Evolutionary conservation across 2,329 filamentous ascomycete genomes (phyloP), one percentile per base, ranked within the genome.

Genomic region (Aspergillus clavatus): DNA sequence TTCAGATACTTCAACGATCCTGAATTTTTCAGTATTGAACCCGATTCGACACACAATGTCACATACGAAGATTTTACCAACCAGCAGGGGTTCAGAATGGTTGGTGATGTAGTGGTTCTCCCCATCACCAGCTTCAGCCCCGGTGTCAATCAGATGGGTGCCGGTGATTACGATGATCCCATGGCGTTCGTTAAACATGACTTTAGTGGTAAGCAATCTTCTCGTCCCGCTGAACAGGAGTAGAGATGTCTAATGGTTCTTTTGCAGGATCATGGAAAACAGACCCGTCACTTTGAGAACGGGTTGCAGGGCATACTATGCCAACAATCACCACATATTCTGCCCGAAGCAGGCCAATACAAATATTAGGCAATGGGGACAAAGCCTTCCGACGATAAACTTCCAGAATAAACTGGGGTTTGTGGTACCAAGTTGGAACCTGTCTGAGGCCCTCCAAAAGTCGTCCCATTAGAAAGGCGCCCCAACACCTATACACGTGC

Each of bases 171-270:
- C 33, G 89, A 96, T 56, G 86, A 97, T 64, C 89, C 89, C 1
- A 91, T 95, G 88, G 93, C 93, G 1, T 97, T 95, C 74, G 93
- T 98, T 50, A 90, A 93, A 72, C 93, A 98, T 71, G 84, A 89
- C 44, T 98, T 98, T 67, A 88, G 95, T 75, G 93, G 91, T 94
- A 57, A 18, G 45, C 47, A 11, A 12, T 16, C 12, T 10, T 39
- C 7, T 2, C 18, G 26, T 40, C 4, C 27, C 16, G 4, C 11
- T 37, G 6, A 27, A 12, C 42, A 7, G 38, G 12, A 23, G 22
- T 2, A 33, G 16, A 3, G 12, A 23, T 41, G 10, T 2, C 26
- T 41, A 39, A 42, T 52, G 59, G 38, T 38, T 10, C 11, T 11
- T 14, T n/a, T 22, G 2, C 21, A 69, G 66, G 66, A 23, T 56